A percentile compares a stretch with the other conserved stretches of the same genome.
Conservation (phyloP, 1,284 basidiomycete species). For the Trametes versicolor region DNA sequence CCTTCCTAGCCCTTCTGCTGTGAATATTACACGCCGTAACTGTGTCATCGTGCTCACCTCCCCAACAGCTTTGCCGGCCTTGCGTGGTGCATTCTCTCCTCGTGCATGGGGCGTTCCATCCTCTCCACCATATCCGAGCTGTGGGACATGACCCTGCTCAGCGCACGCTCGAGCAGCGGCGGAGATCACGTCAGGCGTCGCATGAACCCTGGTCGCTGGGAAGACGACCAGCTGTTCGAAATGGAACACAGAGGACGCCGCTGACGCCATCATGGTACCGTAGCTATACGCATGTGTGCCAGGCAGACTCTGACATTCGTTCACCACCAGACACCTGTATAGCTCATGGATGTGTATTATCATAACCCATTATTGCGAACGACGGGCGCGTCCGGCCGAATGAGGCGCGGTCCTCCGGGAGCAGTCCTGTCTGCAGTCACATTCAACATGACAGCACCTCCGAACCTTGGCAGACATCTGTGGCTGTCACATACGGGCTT, state of each 20-base stretch:
- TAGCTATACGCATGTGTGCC: too few species aligned
- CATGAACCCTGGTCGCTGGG: slow-evolving; percentile 40
- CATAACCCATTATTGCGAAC: too few species aligned
- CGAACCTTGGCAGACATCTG: background rate
- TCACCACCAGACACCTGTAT: background rate
- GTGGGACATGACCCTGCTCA: slow-evolving; percentile 51
- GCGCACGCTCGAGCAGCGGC: slow-evolving; percentile 43
- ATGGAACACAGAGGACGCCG: slow-evolving; percentile 59
- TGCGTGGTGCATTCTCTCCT: slow-evolving; percentile 72
- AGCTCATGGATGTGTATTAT: too few species aligned
- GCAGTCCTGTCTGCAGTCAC: background rate
- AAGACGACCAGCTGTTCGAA: slow-evolving; percentile 63
- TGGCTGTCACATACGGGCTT: background rate
- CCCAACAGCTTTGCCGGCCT: slow-evolving; percentile 56
- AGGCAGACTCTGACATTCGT: background rate
- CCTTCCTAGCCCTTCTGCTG: slow-evolving; percentile 56
- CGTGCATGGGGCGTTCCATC: slow-evolving; percentile 66
- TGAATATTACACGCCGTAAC: slow-evolving; percentile 40
- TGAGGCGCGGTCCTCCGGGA: background rate
- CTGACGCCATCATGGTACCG: background rate
- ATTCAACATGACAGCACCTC: slow-evolving; percentile 4
- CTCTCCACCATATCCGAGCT: slow-evolving; percentile 52
- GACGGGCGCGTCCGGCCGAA: too few species aligned
- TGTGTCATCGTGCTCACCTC: slow-evolving; percentile 19
- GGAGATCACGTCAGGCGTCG: slow-evolving; percentile 46